Evolutionary conservation across 257 asterid species (phyloP).

Genomic region (Penstemon barbatus): DNA sequence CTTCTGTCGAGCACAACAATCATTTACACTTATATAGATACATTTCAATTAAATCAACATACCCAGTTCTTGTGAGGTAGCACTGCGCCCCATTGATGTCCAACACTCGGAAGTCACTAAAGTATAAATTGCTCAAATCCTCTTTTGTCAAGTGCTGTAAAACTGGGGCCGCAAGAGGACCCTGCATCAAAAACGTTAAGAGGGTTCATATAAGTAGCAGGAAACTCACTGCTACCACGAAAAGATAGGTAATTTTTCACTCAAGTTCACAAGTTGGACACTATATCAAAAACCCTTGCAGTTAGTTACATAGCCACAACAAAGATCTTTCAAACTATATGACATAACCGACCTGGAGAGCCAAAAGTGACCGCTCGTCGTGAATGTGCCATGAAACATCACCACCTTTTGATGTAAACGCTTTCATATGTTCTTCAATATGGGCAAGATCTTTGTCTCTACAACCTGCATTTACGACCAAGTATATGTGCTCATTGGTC

Average conservation of each 20-base stretch:
- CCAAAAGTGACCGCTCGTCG: constrained; percentile 91
- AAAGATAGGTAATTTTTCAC: not conserved
- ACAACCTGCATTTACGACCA: constrained; percentile 98
- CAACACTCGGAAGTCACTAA: constrained; percentile 72
- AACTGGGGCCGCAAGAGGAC: constrained; percentile 94
- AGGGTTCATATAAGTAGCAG: constrained; percentile 16
- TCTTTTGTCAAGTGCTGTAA: constrained; percentile 84
- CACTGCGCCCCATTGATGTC: constrained; percentile 81
- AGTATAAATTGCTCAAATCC: constrained; percentile 88
- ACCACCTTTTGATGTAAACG: constrained; percentile 85
- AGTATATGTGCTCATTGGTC: constrained; percentile 71
- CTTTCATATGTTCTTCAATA: constrained; percentile 96
- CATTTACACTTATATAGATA: not conserved
- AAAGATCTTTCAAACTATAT: not conserved
- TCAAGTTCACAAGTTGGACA: not conserved
- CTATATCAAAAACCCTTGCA: not conserved
- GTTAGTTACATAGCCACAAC: not conserved
- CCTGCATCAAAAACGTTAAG: constrained; percentile 51
- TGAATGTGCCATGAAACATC: constrained; percentile 98
- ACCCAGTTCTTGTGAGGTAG: constrained; percentile 98
- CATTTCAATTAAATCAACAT: constrained; percentile 27
- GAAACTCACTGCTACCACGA: not conserved
- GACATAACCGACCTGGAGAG: constrained; percentile 68
- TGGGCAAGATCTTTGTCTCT: constrained; percentile 98
- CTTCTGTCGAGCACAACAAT: not conserved